Base-by-base conservation (phyloP, 208 protist species). In the Trypanosoma theileri region DNA sequence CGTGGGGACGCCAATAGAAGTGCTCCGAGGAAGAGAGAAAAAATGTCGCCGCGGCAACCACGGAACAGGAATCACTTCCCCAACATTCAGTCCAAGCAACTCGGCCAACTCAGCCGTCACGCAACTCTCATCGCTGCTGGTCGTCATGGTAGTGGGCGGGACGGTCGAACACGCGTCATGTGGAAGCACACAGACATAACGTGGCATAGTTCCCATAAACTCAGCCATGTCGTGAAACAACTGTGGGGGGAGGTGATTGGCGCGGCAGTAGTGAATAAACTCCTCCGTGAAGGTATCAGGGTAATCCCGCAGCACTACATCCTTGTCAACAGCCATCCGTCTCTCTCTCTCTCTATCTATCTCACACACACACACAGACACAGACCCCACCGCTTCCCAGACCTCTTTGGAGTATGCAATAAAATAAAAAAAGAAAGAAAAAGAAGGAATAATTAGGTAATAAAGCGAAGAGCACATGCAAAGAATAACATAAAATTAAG, bases 151-250 rank as follows among this genome's bases (percentile, higher is more conserved):
- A 6, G 28, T 35, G 28, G 28, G 28, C 28, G 28, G 28, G 1
- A 54, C 8, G 35, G 28, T 40, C 21, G n/a, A 9, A 35, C 16
- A 55, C 48, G 58, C 6, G 31, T 59, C 19, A 16, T 58, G 26
- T 26, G 85, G 80, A 21, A 86, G 81, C 6, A 95, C 22, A 4
- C 87, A 85, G 9, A 90, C 69, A 66, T 88, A 93, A 13, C 90
- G 81, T 12, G 71, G 77, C 8, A 70, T 22, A 45, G 46, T 2
- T n/a, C 44, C 21, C 9, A 74, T 42, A 11, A 80, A 14, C 45
- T 52, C n/a, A 9, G 13, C 54, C 0, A 84, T 53, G 41, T 96
- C 80, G 16, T 42, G 53, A 69, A 91, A 95, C 12, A 95, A 74
- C 13, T 73, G 58, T 11, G 86, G 73, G 3, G 82, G 79, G 6